These are phyloP conservation scores for Funneliformis mosseae DNA, from an alignment of 192 early-diverging fungal genomes.

Conservation along the genomic window DNA sequence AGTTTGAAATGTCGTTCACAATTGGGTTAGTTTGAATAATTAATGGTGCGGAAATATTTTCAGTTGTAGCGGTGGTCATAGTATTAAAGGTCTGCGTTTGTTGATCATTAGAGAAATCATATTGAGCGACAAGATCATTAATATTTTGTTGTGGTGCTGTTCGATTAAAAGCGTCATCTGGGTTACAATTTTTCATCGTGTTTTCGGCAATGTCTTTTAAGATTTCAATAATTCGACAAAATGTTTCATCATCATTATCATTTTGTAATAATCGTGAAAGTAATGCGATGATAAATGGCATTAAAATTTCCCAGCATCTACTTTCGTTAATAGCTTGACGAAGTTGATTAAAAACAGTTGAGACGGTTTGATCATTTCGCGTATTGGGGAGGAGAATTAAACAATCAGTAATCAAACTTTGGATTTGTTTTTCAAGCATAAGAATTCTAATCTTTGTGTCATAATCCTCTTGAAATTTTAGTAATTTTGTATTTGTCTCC, in stretches of 20 bases:
- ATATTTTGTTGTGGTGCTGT: background rate
- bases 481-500: background rate
- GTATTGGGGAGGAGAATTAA: background rate
- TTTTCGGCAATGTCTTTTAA: slow-evolving; percentile 4
- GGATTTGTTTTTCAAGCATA: background rate
- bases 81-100: too few species aligned
- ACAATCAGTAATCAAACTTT: background rate
- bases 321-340: slow-evolving; percentile 1
- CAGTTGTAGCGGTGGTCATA: too few species aligned
- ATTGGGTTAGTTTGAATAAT: too few species aligned
- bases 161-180: background rate
- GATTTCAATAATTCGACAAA: background rate
- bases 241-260: background rate
- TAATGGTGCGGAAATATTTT: too few species aligned
- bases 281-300: background rate
- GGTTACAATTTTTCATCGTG: background rate
- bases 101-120: too few species aligned
- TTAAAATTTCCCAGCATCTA: background rate
- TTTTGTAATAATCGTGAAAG: background rate
- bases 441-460: background rate
- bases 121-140: background rate
- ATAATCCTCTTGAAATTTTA: background rate
- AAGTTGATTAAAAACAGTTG: background rate
- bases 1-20: too few species aligned
- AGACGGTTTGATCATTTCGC: background rate